Base-by-base conservation (phyloP, 192 early-diverging fungal species). In the Rhizoclosmatium sp. region DNA sequence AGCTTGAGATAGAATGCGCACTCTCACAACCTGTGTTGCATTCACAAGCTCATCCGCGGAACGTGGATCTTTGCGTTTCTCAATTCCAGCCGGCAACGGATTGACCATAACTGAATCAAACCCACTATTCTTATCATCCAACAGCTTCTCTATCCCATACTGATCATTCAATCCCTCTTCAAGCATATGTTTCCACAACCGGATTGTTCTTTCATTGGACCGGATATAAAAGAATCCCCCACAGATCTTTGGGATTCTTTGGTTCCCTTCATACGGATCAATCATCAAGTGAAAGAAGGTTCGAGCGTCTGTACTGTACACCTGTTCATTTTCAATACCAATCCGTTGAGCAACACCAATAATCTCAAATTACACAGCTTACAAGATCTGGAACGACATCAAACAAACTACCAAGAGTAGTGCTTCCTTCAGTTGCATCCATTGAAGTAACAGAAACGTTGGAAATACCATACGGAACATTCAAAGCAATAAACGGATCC, bases 151-250 rank as follows among this genome's bases (percentile, higher is more conserved):
- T 65, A 77, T 69, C 14, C 76, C 76, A 31, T 44, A 77, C 51
- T 77, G 76, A 47, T 77, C 76, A 47, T 77, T 77, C 5, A 69
- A 12, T 5, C 21, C 49, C 46, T 31, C 4, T 21, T 23, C 45
- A 21, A n/a, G 61, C 14, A 77, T 67, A 62, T 42, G n/a, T 21
- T 9, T 16, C 61, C 51, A 77, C 40, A 68, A 3, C 23, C 4
- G 12, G 45, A 7, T 4, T n/a, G 76, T 77, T 68, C 65, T 23
- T 3, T 9, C 10, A 47, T 69, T 77, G 3, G 65, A 7, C 0
- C 76, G 61, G n/a, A 47, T 47, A 48, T 2, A 77, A 54, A 77
- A 77, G 48, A 77, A 77, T 0, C 76, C 76, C 5, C 76, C 76
- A 65, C 76, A 77, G 48, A 77, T 77, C 39, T 69, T 42, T 14